Conservation (phyloP, 2,329 filamentous ascomycete species). For the Ascochyta lentis region DNA sequence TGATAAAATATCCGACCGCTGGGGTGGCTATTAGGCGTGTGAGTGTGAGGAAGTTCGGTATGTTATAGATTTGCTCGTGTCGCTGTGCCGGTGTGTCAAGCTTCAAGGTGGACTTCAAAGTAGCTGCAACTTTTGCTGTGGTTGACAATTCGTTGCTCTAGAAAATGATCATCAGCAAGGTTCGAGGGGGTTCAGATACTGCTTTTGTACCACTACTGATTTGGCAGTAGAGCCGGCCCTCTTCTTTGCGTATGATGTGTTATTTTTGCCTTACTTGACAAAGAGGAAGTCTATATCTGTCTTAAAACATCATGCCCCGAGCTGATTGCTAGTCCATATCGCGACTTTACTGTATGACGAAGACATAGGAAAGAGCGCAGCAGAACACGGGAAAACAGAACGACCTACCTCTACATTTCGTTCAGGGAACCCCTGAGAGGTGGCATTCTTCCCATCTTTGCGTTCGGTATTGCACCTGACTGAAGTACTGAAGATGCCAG, state of each 20-base stretch:
- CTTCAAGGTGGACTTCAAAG: constrained; percentile 37
- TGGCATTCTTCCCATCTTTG: constrained; percentile 18
- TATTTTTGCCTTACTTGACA: background rate
- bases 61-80: constrained; percentile 88
- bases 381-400: background rate
- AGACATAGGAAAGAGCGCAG: background rate
- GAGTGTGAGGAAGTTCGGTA: constrained; percentile 93
- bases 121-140: constrained; percentile 33
- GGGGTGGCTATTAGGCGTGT: constrained; percentile 84
- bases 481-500: constrained; percentile 30
- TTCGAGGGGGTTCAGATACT: background rate
- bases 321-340: background rate
- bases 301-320: background rate
- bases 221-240: background rate
- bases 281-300: background rate
- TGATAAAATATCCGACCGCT: constrained; percentile 83
- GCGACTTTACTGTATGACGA: background rate
- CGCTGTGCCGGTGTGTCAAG: constrained; percentile 25
- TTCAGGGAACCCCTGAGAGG: constrained; percentile 2
- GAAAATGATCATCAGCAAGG: background rate
- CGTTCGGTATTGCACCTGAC: constrained; percentile 12
- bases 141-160: constrained; percentile 15
- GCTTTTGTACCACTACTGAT: background rate
- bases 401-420: constrained; percentile 25
- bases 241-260: background rate